These are phyloP conservation scores for Arachnopeziza araneosa DNA, from an alignment of 2,329 filamentous ascomycete species.

Conservation along the genomic window DNA sequence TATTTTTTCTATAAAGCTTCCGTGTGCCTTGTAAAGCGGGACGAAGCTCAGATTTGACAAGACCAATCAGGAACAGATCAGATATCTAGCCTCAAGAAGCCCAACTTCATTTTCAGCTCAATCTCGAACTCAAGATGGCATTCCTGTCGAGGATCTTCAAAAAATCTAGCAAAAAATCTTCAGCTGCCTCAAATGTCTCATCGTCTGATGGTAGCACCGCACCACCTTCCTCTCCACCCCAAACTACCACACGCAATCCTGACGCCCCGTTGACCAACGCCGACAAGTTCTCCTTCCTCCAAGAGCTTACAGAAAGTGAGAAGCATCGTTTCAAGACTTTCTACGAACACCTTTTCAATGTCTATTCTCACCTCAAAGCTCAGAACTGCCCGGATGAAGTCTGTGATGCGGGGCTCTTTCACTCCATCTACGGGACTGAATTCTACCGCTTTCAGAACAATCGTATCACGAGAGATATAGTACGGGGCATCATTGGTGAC, in stretches of 20 bases:
- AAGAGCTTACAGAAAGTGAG: not conserved
- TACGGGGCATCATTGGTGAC: not conserved
- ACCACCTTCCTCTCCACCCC: too few relatives aligned
- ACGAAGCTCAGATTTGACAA: too few relatives aligned
- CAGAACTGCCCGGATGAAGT: not conserved
- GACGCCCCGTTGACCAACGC: not conserved
- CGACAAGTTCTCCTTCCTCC: not conserved
- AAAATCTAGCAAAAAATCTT: too few relatives aligned
- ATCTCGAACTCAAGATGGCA: too few relatives aligned
- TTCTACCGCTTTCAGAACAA: not conserved
- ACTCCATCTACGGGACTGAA: not conserved
- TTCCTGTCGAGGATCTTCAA: too few relatives aligned
- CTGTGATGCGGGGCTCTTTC: not conserved
- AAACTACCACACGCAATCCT: not conserved
- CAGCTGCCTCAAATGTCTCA: not conserved
- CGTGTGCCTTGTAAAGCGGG: too few relatives aligned
- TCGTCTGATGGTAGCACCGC: not conserved
- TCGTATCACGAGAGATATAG: not conserved
- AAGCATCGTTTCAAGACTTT: not conserved
- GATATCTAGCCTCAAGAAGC: too few relatives aligned
- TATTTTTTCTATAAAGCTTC: too few relatives aligned
- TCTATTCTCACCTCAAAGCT: not conserved
- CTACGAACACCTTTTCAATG: not conserved
- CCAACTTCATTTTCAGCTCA: too few relatives aligned
- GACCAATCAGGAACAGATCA: too few relatives aligned